Percentiles rank a stretch among this genome's conserved stretches.
These are phyloP conservation scores for Starmerella roubikii DNA, from an alignment of 805 yeast genomes.

Conservation along the genomic window DNA sequence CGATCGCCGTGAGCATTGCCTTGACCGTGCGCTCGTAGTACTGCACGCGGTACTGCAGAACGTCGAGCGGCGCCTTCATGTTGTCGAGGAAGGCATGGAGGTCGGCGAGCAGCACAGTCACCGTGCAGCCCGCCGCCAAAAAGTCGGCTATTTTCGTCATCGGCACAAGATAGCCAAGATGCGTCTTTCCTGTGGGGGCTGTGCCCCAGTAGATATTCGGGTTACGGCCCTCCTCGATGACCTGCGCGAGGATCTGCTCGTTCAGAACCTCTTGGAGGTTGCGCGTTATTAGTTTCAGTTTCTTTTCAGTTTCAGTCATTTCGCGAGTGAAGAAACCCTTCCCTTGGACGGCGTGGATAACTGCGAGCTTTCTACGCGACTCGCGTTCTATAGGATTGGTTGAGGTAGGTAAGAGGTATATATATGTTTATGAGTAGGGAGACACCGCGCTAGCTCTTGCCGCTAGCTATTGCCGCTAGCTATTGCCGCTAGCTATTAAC, in stretches of 20 bases:
- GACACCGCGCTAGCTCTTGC: no score
- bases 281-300: conserved; percentile 55
- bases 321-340: no score
- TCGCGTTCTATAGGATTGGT: no score
- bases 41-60: conserved; percentile 74
- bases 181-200: conserved; percentile 98
- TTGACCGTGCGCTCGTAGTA: conserved; percentile 78
- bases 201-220: conserved; percentile 95
- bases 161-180: conserved; percentile 96
- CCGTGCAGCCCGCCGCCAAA: conserved; percentile 90
- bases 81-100: conserved; percentile 93
- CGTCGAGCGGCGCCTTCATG: conserved; percentile 95
- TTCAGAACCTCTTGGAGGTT: conserved; percentile 86
- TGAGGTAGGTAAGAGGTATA: no score
- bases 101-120: conserved; percentile 82
- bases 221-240: conserved; percentile 70
- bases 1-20: conserved; percentile 69
- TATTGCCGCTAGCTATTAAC: no score
- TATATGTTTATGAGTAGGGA: no score
- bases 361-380: no score
- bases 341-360: no score
- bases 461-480: no score
- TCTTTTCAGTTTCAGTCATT: no score
- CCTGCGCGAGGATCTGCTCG: conserved; percentile 71
- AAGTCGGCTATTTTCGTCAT: conserved; percentile 94